Evolutionary conservation across 2,329 filamentous ascomycete genomes (phyloP), one percentile per base, ranked within the genome.

Genomic region (Aciculosporium take): DNA sequence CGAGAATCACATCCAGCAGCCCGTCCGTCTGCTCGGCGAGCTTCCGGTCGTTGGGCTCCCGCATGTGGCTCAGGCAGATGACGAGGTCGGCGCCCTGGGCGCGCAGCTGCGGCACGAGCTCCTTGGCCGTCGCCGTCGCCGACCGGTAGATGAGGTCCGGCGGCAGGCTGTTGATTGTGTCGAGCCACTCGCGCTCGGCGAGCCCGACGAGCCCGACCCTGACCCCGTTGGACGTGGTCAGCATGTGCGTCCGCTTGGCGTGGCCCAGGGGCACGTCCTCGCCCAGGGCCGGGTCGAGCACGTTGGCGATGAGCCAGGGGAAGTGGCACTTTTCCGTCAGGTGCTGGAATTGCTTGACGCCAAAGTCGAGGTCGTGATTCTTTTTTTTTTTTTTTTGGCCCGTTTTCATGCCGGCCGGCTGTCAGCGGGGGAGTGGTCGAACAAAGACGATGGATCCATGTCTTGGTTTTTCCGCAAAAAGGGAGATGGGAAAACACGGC

Each of bases 321-420:
- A 94, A 94, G 18, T 71, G 72, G 63, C 86, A 93, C 56, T 85
- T 79, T 27, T 68, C 67, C 4, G 79, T 70, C 37, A 94, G 67
- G 53, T 86, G 70, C 42, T 76, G 69, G 56, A 88, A 88, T 57
- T 94, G 86, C 42, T 72, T 70, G 31, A 93, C 81, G 10, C 87
- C 88, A 60, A 94, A 94, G 63, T 94, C 88, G 41, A 94, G 76
- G 56, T 94, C 88, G 58, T 94, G 87, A 56, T 94, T 94, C 73
- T 86, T 47, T 20, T 5, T 8, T 33, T n/a, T n/a, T n/a, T n/a
- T n/a, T n/a, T n/a, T n/a, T n/a, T n/a, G n/a, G n/a, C n/a, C n/a
- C n/a, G n/a, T n/a, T n/a, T n/a, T n/a, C n/a, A n/a, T n/a, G n/a
- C n/a, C n/a, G n/a, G n/a, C n/a, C n/a, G n/a, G n/a, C n/a, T n/a